Percentiles rank a stretch among this genome's conserved stretches.
These are phyloP conservation scores for Eucalyptus regnans DNA, from an alignment of 345 rosid species.

Conservation along the genomic window DNA sequence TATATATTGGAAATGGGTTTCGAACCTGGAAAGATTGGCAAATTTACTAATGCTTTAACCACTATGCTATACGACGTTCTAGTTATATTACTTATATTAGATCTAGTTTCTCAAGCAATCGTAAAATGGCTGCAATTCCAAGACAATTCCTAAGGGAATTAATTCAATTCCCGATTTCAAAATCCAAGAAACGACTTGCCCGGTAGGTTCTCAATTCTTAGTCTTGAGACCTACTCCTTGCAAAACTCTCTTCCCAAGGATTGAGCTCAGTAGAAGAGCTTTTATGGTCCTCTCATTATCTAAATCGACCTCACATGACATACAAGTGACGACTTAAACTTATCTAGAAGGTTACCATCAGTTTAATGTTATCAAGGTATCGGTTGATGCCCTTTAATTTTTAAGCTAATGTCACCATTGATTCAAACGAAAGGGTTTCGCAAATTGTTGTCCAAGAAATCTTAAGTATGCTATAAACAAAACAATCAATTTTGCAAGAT, in stretches of 20 bases:
- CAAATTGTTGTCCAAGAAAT: too few species aligned
- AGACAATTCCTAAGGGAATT: too few species aligned
- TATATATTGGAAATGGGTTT: too few species aligned
- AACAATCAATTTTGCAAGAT: too few species aligned
- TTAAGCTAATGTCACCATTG: neutral
- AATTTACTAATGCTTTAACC: too few species aligned
- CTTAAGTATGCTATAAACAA: neutral
- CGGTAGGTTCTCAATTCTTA: neutral
- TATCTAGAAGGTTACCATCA: neutral
- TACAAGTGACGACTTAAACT: neutral
- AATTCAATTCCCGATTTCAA: too few species aligned
- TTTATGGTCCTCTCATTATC: neutral
- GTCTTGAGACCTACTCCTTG: neutral
- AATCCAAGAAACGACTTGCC: neutral
- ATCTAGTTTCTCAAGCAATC: too few species aligned
- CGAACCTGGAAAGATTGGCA: too few species aligned
- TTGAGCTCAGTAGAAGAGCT: neutral
- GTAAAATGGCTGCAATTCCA: too few species aligned
- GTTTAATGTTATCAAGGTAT: neutral
- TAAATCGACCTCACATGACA: neutral
- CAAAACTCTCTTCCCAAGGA: accelerated
- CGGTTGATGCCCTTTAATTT: neutral
- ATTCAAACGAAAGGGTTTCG: too few species aligned
- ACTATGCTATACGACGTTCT: too few species aligned
- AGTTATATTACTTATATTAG: too few species aligned